Evolutionary conservation across 441 rosid genomes (phyloP).

Genomic region (Rhodomyrtus psidioides): DNA sequence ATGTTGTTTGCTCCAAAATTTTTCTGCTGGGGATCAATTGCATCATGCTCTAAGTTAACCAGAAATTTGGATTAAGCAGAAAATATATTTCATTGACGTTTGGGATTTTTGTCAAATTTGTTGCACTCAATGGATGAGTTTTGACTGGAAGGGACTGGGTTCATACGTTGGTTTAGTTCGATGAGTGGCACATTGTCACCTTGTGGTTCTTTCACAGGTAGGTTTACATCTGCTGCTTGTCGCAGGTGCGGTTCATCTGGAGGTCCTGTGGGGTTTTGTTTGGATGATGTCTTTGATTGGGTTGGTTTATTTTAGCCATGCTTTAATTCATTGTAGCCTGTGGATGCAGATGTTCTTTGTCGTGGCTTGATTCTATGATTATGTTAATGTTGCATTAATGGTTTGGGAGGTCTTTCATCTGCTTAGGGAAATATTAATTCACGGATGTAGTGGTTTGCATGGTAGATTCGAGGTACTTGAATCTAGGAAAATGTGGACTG

Average conservation of each 20-base stretch:
- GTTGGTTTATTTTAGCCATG: slow-evolving; percentile 4
- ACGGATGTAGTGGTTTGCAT: slow-evolving; percentile 14
- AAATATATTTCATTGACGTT: neutral
- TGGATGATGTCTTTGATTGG: slow-evolving; percentile 17
- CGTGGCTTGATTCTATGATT: neutral
- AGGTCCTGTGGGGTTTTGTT: slow-evolving; percentile 8
- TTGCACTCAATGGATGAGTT: neutral
- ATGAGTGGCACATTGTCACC: neutral
- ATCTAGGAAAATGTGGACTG: slow-evolving; percentile 16
- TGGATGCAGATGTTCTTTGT: slow-evolving; percentile 4
- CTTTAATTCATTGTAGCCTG: neutral
- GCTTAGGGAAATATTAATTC: slow-evolving; percentile 13
- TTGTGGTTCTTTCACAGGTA: slow-evolving; percentile 2
- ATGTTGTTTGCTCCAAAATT: neutral
- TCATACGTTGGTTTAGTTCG: neutral
- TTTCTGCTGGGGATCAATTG: neutral
- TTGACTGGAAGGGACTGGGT: neutral
- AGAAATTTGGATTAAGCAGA: neutral
- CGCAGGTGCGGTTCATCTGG: slow-evolving; percentile 8
- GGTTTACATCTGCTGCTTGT: slow-evolving; percentile 1
- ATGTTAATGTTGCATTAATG: slow-evolving; percentile 16
- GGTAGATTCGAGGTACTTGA: slow-evolving; percentile 16
- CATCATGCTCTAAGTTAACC: neutral
- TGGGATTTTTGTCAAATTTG: neutral
- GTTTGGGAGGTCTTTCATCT: slow-evolving; percentile 14